Percentiles rank a stretch among this genome's conserved stretches.
phyloP scores from a whole-genome alignment of 2,329 filamentous ascomycete genomes.

The Epichloe baconii region DNA sequence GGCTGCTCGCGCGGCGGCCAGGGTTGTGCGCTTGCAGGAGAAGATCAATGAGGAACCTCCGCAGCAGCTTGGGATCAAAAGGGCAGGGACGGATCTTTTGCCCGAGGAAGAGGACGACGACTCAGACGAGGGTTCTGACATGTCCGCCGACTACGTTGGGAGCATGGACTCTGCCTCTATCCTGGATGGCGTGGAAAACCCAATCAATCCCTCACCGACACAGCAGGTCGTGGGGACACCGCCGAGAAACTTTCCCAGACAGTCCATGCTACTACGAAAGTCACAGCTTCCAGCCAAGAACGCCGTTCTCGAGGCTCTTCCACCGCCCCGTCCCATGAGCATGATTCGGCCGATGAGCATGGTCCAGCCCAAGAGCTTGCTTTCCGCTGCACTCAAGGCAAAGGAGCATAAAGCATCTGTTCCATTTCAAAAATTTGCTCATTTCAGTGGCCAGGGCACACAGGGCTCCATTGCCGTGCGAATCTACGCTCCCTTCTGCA shows the following conservation, averaged over 20 bases:
- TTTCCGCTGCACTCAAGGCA: conserved; percentile 60
- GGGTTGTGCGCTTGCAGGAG: conserved; percentile 23
- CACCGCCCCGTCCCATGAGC: conserved; percentile 56
- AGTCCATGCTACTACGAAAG: conserved; percentile 52
- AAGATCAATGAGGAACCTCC: conserved; percentile 26
- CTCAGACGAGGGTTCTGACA: conserved; percentile 47
- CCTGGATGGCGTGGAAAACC: conserved; percentile 49
- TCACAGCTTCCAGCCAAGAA: conserved; percentile 43
- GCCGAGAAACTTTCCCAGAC: conserved; percentile 44
- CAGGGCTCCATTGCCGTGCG: conserved; percentile 63
- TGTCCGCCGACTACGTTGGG: conserved; percentile 51
- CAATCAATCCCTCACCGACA: conserved; percentile 40
- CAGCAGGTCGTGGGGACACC: conserved; percentile 51
- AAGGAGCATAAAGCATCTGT: conserved; percentile 56
- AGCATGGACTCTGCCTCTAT: conserved; percentile 61
- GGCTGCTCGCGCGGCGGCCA: conserved; percentile 42
- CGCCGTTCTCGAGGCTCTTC: conserved; percentile 49
- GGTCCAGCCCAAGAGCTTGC: conserved; percentile 54
- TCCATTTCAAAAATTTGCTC: conserved; percentile 65
- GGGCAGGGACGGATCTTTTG: conserved; percentile 36
- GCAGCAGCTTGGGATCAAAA: conserved; percentile 23
- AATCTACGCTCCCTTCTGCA: conserved; percentile 63
- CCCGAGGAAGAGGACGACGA: conserved; percentile 47
- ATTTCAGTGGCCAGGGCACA: conserved; percentile 65
- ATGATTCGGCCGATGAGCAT: conserved; percentile 53